Evolutionary conservation across 2,329 filamentous ascomycete species (phyloP), one percentile per base, ranked within the genome.

Genomic region (Purpureocillium takamizusanense): DNA sequence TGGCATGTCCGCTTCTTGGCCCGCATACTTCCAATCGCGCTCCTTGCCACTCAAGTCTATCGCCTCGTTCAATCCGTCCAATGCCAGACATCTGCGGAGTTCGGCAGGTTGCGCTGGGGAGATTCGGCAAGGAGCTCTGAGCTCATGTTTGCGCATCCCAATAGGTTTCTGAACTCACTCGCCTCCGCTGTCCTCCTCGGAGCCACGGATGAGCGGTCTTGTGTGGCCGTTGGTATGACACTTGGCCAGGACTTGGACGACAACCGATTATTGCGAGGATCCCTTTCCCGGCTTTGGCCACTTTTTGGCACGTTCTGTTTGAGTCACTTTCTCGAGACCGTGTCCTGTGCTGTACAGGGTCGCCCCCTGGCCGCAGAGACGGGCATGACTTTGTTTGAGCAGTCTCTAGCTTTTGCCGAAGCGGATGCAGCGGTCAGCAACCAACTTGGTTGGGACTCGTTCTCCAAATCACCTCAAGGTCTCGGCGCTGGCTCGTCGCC

Each of bases 341-440:
- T 97, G 9, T 83, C 83, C 4, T 94, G 87, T 57, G 86, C 90
- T 9, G 73, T 97, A 7, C 87, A 95, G 57, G 90, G 90, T 25
- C 78, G 84, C 3, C 75, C 78, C 3, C 76, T 86, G 1, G 77
- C 84, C 45, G 83, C 86, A 1, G 92, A 97, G 62, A 94, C 87
- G 2, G 89, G 88, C 14, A 95, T 97, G 86, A 95, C 89, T 0
- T 75, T 95, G 2, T 95, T 97, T 52, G 92, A 98, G 57, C 89
- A 95, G 54, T 95, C 89, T 0, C 70, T 98, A 8, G 90, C 90
- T 3, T 98, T 97, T 63, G 87, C 90, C 10, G 92, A 98, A 60
- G 90, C 90, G 8, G 92, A 98, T 57, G 83, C 86, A 23, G 84
- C 89, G 46, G 81, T 95, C 33, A 81, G 81, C 50, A 85, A 81